A percentile compares a stretch with the other conserved stretches of the same genome.
phyloP scores from a whole-genome alignment of 768 basidiomycete species.

The Rhizopogon salebrosus region DNA sequence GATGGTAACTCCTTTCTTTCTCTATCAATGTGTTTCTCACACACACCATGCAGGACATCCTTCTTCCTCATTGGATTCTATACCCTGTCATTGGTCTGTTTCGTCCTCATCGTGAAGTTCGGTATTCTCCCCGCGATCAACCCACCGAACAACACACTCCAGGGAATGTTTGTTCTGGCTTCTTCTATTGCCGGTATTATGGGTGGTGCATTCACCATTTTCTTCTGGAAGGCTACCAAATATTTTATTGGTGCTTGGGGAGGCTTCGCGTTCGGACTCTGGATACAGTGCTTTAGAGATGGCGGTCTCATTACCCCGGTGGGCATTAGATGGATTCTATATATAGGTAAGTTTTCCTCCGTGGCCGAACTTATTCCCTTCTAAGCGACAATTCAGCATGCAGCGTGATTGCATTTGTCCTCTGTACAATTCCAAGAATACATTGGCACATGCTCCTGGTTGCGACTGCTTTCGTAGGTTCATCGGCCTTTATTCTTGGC shows the following conservation, averaged over 20 bases:
- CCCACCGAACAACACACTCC: constrained; percentile 70
- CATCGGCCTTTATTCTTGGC: constrained; percentile 86
- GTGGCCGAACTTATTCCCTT: constrained; percentile 9
- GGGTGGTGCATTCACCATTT: constrained; percentile 82
- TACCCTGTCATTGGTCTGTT: constrained; percentile 76
- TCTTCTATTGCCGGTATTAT: constrained; percentile 74
- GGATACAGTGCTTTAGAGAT: constrained; percentile 79
- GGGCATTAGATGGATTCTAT: constrained; percentile 85
- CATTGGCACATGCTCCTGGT: constrained; percentile 85
- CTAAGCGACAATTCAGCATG: constrained; percentile 41
- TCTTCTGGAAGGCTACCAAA: constrained; percentile 88
- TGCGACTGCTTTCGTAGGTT: constrained; percentile 86
- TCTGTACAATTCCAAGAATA: constrained; percentile 80
- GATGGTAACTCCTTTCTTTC: constrained; percentile 52
- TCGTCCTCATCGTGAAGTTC: constrained; percentile 83
- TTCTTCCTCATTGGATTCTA: constrained; percentile 94
- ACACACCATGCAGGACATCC: constrained; percentile 60
- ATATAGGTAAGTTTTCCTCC: constrained; percentile 55
- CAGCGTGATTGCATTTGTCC: constrained; percentile 72
- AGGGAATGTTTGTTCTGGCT: constrained; percentile 88
- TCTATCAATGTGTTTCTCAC: constrained; percentile 8
- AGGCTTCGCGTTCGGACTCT: constrained; percentile 83
- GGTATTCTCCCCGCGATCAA: constrained; percentile 83
- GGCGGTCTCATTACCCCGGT: constrained; percentile 77
- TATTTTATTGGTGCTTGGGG: constrained; percentile 61